These are phyloP conservation scores for Ramichloridium luteum DNA, from an alignment of 2,329 filamentous ascomycete species.

Conservation along the genomic window DNA sequence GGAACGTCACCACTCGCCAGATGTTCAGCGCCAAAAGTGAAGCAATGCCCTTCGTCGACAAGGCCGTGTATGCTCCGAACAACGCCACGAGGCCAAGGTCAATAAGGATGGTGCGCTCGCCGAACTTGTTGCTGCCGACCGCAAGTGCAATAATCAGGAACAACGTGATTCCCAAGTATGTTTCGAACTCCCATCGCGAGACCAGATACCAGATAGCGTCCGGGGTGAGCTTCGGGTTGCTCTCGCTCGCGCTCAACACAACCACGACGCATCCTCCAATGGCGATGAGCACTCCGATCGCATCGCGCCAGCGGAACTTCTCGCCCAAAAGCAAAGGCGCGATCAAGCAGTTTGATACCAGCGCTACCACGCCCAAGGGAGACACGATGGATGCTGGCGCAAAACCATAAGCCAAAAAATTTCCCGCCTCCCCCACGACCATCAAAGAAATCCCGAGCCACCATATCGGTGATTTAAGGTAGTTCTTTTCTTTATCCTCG, in stretches of 20 bases:
- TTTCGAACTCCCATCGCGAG: conserved; percentile 75
- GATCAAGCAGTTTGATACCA: conserved; percentile 94
- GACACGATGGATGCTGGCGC: conserved; percentile 96
- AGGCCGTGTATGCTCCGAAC: conserved; percentile 95
- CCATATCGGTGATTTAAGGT: conserved; percentile 88
- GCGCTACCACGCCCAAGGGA: conserved; percentile 86
- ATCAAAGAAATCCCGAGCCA: conserved; percentile 91
- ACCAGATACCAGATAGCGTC: conserved; percentile 85
- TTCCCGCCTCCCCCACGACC: conserved; percentile 83
- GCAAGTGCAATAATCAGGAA: conserved; percentile 63
- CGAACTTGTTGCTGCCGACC: conserved; percentile 72
- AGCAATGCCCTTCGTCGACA: conserved; percentile 92
- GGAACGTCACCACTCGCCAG: conserved; percentile 78
- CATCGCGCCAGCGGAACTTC: conserved; percentile 70
- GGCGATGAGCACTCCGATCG: conserved; percentile 77
- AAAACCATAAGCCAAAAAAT: conserved; percentile 95
- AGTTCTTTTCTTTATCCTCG: conserved; percentile 48
- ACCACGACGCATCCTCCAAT: conserved; percentile 82
- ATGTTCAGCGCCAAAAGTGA: conserved; percentile 87
- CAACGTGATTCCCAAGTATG: conserved; percentile 70
- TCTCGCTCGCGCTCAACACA: conserved; percentile 77
- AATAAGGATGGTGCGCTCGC: conserved; percentile 75
- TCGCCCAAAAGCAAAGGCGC: conserved; percentile 91
- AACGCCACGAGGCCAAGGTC: conserved; percentile 87
- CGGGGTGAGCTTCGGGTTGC: conserved; percentile 82